phyloP scores from a whole-genome alignment of 2,329 filamentous ascomycete species.

The Arthrinium puccinioides region DNA sequence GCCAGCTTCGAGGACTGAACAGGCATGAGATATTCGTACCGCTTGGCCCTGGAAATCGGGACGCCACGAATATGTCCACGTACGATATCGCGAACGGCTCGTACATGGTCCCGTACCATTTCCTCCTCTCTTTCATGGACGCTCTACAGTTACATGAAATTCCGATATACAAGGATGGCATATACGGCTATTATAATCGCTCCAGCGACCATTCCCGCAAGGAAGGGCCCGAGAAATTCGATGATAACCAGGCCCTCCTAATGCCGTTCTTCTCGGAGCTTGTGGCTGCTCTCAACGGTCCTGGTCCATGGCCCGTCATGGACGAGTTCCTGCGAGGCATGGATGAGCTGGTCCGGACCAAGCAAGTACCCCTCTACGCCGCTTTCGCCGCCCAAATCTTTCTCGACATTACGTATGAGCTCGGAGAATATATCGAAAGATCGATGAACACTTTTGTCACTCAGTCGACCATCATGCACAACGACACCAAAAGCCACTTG shows the following conservation, averaged over 20 bases:
- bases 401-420: conserved; percentile 30
- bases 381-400: conserved; percentile 33
- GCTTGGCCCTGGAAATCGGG: not conserved
- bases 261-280: conserved; percentile 26
- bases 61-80: conserved; percentile 15
- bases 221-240: conserved; percentile 20
- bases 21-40: conserved; percentile 4
- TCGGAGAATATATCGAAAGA: conserved; percentile 12
- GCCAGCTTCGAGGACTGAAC: conserved; percentile 9
- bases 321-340: conserved; percentile 31
- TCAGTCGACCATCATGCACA: conserved; percentile 10
- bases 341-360: conserved; percentile 20
- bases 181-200: conserved; percentile 18
- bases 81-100: conserved; percentile 19
- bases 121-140: conserved; percentile 9
- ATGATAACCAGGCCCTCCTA: conserved; percentile 27
- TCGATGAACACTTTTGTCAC: conserved; percentile 7
- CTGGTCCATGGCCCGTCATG: conserved; percentile 19
- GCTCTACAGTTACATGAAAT: conserved; percentile 8
- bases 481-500: conserved; percentile 19
- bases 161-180: conserved; percentile 16
- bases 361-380: conserved; percentile 24
- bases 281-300: conserved; percentile 10
- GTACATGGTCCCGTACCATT: conserved; percentile 11
- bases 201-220: conserved; percentile 14